These are phyloP conservation scores for Xylaria sp. DNA, from an alignment of 2,329 filamentous ascomycete genomes.

Conservation along the genomic window DNA sequence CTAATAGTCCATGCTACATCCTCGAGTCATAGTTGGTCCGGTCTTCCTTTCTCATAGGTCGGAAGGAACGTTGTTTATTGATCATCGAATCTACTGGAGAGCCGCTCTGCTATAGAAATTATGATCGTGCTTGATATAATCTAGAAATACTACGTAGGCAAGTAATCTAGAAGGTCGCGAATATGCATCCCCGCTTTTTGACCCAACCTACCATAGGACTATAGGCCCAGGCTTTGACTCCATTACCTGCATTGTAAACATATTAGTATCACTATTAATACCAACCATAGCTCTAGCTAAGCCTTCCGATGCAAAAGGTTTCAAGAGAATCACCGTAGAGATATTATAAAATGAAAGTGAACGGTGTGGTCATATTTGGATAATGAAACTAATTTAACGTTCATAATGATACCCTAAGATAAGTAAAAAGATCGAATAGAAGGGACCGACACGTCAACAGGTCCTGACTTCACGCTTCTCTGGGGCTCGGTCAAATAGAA, in stretches of 20 bases:
- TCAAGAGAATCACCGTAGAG: background rate
- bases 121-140: too few relatives aligned
- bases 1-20: too few relatives aligned
- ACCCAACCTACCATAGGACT: background rate
- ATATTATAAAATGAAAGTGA: background rate
- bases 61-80: too few relatives aligned
- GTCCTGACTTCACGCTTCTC: background rate
- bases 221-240: background rate
- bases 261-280: too few relatives aligned
- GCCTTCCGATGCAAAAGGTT: background rate
- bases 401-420: background rate
- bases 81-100: too few relatives aligned
- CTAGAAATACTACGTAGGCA: too few relatives aligned
- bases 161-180: too few relatives aligned
- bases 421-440: conserved; percentile 4
- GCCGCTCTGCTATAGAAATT: too few relatives aligned
- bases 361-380: too few relatives aligned
- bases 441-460: background rate
- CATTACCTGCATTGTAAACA: background rate
- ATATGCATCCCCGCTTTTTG: background rate
- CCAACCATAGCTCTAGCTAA: background rate
- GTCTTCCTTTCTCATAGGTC: too few relatives aligned
- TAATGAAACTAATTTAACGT: background rate
- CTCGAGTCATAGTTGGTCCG: too few relatives aligned
- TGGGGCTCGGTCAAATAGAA: conserved; percentile 6